phyloP scores from a whole-genome alignment of 805 yeast species.

The Saturnispora serradocipensis region DNA sequence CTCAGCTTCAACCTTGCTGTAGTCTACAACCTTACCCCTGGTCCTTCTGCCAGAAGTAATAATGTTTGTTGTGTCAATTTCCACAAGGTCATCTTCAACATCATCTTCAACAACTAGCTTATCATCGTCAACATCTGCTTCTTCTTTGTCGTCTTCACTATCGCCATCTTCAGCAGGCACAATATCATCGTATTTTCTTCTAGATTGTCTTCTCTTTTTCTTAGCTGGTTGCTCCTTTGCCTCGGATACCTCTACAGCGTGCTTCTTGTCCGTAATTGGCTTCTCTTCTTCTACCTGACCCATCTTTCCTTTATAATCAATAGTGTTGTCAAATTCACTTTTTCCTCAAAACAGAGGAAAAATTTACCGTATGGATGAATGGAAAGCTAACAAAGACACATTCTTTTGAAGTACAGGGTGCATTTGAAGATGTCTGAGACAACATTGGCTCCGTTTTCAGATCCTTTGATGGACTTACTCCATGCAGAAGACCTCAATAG shows the following conservation, averaged over 20 bases:
- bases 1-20: slow-evolving; percentile 68
- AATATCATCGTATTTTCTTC: slow-evolving; percentile 18
- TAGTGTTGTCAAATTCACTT: neutral
- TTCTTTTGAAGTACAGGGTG: neutral
- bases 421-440: neutral
- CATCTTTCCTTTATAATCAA: neutral
- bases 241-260: neutral
- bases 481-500: slow-evolving; percentile 40
- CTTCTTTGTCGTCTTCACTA: slow-evolving; percentile 28
- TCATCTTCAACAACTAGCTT: slow-evolving; percentile 49
- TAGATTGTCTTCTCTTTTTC: slow-evolving; percentile 17
- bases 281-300: neutral
- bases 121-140: slow-evolving; percentile 41
- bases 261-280: neutral
- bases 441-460: slow-evolving; percentile 29
- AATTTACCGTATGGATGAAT: neutral
- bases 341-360: neutral
- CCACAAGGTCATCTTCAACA: slow-evolving; percentile 71
- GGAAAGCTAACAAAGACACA: neutral
- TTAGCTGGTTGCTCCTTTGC: slow-evolving; percentile 1
- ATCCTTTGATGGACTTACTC: slow-evolving; percentile 39
- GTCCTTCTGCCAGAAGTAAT: slow-evolving; percentile 84
- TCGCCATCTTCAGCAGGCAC: slow-evolving; percentile 17
- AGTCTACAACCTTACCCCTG: slow-evolving; percentile 82
- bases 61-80: slow-evolving; percentile 75